Evolutionary conservation across 208 protist species (phyloP).

Genomic region (Trypanosoma conorhini): DNA sequence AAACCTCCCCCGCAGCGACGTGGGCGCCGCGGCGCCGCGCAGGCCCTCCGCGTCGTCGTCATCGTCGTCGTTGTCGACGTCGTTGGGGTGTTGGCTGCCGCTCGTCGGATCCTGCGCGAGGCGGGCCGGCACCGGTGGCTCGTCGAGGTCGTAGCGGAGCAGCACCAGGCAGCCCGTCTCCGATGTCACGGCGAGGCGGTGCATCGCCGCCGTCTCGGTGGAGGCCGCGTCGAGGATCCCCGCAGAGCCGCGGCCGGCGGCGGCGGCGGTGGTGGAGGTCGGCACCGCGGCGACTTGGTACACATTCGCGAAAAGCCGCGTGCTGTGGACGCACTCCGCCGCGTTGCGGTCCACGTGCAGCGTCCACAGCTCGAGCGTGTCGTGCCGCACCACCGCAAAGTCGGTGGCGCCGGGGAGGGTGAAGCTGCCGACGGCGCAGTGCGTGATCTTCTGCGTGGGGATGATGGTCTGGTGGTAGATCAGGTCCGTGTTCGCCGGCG

Average conservation of each 20-base stretch:
- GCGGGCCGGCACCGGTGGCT: constrained; percentile 48
- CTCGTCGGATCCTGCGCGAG: constrained; percentile 19
- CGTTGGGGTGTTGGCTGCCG: constrained; percentile 17
- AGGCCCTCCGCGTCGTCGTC: not conserved
- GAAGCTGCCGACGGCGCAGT: constrained; percentile 76
- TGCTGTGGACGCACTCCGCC: constrained; percentile 68
- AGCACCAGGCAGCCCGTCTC: constrained; percentile 95
- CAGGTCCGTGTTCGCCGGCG: constrained; percentile 39
- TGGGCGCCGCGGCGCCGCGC: constrained; percentile 18
- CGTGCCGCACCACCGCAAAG: constrained; percentile 67
- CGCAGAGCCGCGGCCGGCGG: constrained; percentile 7
- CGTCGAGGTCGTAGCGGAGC: constrained; percentile 91
- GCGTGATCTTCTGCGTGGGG: constrained; percentile 68
- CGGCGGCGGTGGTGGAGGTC: constrained; percentile 27
- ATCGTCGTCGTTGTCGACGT: constrained; percentile 8
- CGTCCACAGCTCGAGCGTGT: constrained; percentile 72
- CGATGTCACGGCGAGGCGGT: constrained; percentile 89
- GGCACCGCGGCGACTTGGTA: constrained; percentile 67
- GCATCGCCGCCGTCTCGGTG: constrained; percentile 13
- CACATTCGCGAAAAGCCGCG: constrained; percentile 55
- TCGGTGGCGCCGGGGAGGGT: constrained; percentile 68
- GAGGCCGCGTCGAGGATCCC: constrained; percentile 24
- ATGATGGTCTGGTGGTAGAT: constrained; percentile 88
- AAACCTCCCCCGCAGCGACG: constrained; percentile 78
- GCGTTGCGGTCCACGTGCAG: constrained; percentile 44